Evolutionary conservation across 139 green algal genomes (phyloP).

Genomic region (Mychonastes homosphaera): DNA sequence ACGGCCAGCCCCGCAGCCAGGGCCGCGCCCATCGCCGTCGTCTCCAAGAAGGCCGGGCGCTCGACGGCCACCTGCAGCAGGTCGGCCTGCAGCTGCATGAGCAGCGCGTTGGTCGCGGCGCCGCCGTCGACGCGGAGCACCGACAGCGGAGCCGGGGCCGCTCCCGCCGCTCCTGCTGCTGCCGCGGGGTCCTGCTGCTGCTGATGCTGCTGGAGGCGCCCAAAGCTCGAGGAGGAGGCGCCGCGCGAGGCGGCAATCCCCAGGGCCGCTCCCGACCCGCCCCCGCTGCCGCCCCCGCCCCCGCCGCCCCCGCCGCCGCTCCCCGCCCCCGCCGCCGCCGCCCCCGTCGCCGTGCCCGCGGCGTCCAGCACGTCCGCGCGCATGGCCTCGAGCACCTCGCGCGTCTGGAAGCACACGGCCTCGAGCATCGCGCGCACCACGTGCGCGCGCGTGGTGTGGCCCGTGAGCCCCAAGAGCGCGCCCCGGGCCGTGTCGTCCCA

Average conservation of each 20-base stretch:
- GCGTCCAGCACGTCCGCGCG: slow-evolving; percentile 53
- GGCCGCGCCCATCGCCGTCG: slow-evolving; percentile 81
- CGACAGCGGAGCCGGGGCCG: not conserved
- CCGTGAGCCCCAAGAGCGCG: slow-evolving; percentile 70
- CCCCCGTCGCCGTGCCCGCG: slow-evolving; percentile 68
- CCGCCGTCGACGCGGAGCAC: slow-evolving; percentile 86
- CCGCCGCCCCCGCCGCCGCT: no score
- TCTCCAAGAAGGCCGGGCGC: slow-evolving; percentile 78
- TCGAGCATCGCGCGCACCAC: slow-evolving; percentile 81
- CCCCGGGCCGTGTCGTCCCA: slow-evolving; percentile 82
- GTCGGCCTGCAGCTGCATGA: slow-evolving; percentile 94
- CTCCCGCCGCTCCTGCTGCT: not conserved
- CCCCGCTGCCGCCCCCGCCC: no score
- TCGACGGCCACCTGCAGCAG: slow-evolving; percentile 63
- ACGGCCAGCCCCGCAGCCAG: slow-evolving; percentile 78
- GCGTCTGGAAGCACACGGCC: slow-evolving; percentile 85
- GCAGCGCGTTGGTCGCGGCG: slow-evolving; percentile 66
- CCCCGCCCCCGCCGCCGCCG: no score
- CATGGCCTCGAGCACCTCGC: slow-evolving; percentile 81
- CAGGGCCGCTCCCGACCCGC: no score
- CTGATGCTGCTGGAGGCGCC: slow-evolving; percentile 8
- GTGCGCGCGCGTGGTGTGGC: slow-evolving; percentile 29
- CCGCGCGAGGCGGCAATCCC: no score
- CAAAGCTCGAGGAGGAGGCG: slow-evolving; percentile 3
- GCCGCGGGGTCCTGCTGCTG: not conserved